A percentile compares a stretch with the other conserved stretches of the same genome.
These are phyloP conservation scores for Excoecaria agallocha DNA, from an alignment of 345 rosid genomes.

Conservation along the genomic window DNA sequence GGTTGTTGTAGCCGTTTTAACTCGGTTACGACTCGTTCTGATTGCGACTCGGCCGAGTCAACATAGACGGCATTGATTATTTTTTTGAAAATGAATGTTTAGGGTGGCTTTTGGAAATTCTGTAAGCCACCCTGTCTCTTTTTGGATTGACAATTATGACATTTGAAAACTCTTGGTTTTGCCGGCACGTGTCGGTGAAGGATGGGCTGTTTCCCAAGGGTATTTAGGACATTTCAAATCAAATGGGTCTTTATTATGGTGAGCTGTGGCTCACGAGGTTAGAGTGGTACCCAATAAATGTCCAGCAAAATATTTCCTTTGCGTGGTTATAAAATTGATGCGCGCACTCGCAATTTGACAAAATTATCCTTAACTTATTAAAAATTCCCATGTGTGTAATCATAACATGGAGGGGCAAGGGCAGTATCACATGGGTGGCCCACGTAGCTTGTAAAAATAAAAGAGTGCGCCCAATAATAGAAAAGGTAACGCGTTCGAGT, in stretches of 20 bases:
- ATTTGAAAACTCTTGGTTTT: no score
- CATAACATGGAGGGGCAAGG: neutral
- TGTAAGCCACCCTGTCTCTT: no score
- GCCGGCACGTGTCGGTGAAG: neutral
- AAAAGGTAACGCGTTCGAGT: neutral
- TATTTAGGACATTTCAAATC: slow-evolving; percentile 15
- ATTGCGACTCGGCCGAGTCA: slow-evolving; percentile 37
- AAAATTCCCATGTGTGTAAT: neutral
- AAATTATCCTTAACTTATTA: neutral
- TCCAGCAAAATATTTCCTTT: slow-evolving; percentile 9
- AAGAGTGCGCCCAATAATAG: neutral
- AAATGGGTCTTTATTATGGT: slow-evolving; percentile 32
- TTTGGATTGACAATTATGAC: slow-evolving; percentile 36
- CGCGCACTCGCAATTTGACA: neutral
- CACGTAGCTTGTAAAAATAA: neutral
- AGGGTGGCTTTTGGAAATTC: no score
- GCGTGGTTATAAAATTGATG: neutral
- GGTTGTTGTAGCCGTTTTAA: slow-evolving; percentile 19
- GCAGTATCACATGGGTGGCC: slow-evolving; percentile 9
- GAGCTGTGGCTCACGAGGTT: slow-evolving; percentile 53
- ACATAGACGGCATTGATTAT: slow-evolving; percentile 23
- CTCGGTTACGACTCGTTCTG: slow-evolving; percentile 16
- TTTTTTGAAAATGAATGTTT: no score
- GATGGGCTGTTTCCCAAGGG: slow-evolving; percentile 23
- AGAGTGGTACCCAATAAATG: slow-evolving; percentile 38